Base-by-base conservation (phyloP, 352 stramenopile genomes). In the Globisporangium iwayamae region DNA sequence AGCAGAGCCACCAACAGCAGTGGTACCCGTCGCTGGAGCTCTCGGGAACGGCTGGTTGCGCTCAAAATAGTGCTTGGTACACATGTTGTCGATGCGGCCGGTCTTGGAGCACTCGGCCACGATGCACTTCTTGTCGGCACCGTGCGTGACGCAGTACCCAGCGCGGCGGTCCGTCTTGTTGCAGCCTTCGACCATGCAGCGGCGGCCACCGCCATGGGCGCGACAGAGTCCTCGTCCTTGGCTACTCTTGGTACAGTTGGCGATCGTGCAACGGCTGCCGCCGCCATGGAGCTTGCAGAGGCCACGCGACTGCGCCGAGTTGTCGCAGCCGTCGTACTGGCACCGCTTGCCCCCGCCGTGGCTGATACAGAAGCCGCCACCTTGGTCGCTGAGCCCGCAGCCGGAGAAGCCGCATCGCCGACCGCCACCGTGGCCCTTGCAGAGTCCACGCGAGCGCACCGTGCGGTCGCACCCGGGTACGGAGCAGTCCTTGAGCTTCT, bases 51-150 rank as follows among this genome's bases (percentile, higher is more conserved):
- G 72, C 51, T 86, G 79, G 63, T 92, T 81, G 53, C 81, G 81
- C 61, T 91, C 84, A 60, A 91, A 93, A 71, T 91, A 93, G 72
- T 93, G 84, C 70, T 93, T 93, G 9, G 84, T 91, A 54, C 84
- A 93, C 77, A 93, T 84, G 56, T 74, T 79, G 66, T 93, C 82
- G 62, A 93, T 93, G 56, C 85, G 83, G 25, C 84, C 85, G 8
- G 84, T 93, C 73, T 92, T 92, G 22, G 79, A 89, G 67, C 87
- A 96, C 69, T 92, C 86, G 6, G 74, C 69, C 30, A 94, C 76
- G 61, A 85, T 69, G 64, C 87, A 95, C 62, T 91, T 92, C 62
- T 89, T 87, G 68, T 92, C 85, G 38, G 85, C 87, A 47, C 87
- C 87, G 66, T 95, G 87, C 1, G 85, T 91, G 32, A 92, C 82